Percentiles rank a stretch among this genome's conserved stretches.
Evolutionary conservation across 768 basidiomycete genomes (phyloP).

Genomic region (Podaxis sp.): DNA sequence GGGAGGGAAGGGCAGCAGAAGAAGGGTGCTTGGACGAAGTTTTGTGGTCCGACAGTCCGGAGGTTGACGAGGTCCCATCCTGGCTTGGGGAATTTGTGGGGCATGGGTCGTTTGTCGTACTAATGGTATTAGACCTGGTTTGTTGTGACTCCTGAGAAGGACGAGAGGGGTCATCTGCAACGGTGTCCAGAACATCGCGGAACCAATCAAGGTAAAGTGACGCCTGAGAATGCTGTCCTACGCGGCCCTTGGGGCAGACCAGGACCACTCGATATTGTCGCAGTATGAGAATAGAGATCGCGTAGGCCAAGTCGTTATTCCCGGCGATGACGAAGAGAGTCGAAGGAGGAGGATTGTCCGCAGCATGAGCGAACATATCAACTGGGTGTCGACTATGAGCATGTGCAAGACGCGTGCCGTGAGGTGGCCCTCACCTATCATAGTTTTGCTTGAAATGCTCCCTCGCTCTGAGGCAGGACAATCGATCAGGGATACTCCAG

Average conservation of each 20-base stretch:
- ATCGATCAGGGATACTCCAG: slow-evolving; percentile 17
- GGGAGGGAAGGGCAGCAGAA: neutral
- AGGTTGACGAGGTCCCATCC: neutral
- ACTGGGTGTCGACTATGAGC: slow-evolving; percentile 13
- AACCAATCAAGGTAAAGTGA: slow-evolving; percentile 48
- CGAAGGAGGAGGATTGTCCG: slow-evolving; percentile 44
- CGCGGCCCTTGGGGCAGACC: slow-evolving; percentile 38
- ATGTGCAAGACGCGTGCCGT: neutral
- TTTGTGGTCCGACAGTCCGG: neutral
- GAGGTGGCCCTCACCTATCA: slow-evolving; percentile 7
- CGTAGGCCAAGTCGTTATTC: slow-evolving; percentile 45
- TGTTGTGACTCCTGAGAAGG: neutral
- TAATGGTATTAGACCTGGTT: neutral
- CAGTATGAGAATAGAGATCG: slow-evolving; percentile 39
- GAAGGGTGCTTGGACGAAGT: neutral
- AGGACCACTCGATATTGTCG: slow-evolving; percentile 38
- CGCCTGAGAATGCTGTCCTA: slow-evolving; percentile 46
- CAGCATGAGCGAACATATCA: slow-evolving; percentile 30
- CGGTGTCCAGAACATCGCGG: slow-evolving; percentile 31
- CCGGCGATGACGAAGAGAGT: slow-evolving; percentile 49
- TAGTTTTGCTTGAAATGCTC: slow-evolving; percentile 12
- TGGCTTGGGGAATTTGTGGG: neutral
- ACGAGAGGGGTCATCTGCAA: neutral
- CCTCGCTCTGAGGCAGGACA: slow-evolving; percentile 5
- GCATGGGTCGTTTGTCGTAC: neutral